phyloP scores from a whole-genome alignment of 768 basidiomycete species.

The Suillus cothurnatus region DNA sequence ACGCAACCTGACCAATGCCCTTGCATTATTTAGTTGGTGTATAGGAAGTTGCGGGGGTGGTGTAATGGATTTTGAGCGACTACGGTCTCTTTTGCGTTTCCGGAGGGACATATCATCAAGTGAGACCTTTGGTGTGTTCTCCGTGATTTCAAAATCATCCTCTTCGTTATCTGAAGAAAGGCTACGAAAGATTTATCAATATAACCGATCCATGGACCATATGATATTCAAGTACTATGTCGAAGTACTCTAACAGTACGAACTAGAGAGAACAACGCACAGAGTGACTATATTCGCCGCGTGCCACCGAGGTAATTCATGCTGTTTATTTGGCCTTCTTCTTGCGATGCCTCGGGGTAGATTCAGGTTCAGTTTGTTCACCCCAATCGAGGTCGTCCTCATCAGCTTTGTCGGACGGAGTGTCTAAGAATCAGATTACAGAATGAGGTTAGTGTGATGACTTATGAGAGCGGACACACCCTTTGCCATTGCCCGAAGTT shows the following conservation, averaged over 20 bases:
- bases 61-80: slow-evolving; percentile 73
- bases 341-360: slow-evolving; percentile 39
- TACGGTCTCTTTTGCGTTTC: slow-evolving; percentile 51
- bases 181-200: slow-evolving; percentile 20
- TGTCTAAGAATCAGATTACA: slow-evolving; percentile 19
- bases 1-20: slow-evolving; percentile 60
- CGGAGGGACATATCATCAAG: slow-evolving; percentile 27
- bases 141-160: slow-evolving; percentile 44
- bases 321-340: slow-evolving; percentile 35
- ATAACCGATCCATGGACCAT: neutral
- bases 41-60: slow-evolving; percentile 67
- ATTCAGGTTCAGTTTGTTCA: slow-evolving; percentile 16
- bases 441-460: neutral
- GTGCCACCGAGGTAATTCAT: slow-evolving; percentile 45
- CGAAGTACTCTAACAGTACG: neutral
- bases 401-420: slow-evolving; percentile 20
- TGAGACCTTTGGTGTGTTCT: slow-evolving; percentile 30
- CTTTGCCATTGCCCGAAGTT: slow-evolving; percentile 56
- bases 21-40: slow-evolving; percentile 57
- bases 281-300: slow-evolving; percentile 40
- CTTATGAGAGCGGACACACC: slow-evolving; percentile 38
- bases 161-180: slow-evolving; percentile 48
- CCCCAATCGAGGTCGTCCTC: slow-evolving; percentile 25
- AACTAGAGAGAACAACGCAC: slow-evolving; percentile 34
- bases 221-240: slow-evolving; percentile 2